Conservation (phyloP, 176 grass and related monocot species). For the bread wheat (Triticum aestivum) region IWGSC_CS_RefSeq_v2.1 NC_057800.1:648228353-648228852, state of each 20-base stretch:
- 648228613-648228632: background rate
- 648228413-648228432: constrained; percentile 8
- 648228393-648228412: background rate
- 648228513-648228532: background rate
- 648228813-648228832: background rate
- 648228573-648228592: background rate
- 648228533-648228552: constrained; percentile 25
- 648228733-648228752: background rate
- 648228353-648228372: background rate
- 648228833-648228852: background rate
- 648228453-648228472: constrained; percentile 36
- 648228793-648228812: background rate
- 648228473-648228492: background rate
- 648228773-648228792: background rate
- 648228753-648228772: background rate
- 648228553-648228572: background rate
- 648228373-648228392: background rate
- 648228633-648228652: background rate
- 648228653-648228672: background rate
- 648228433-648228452: background rate
- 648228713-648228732: background rate
- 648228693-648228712: background rate
- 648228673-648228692: constrained; percentile 2
- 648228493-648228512: background rate
- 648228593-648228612: background rate